These are phyloP conservation scores for Mycena haematopus DNA, from an alignment of 768 basidiomycete species.

Conservation along the genomic window DNA sequence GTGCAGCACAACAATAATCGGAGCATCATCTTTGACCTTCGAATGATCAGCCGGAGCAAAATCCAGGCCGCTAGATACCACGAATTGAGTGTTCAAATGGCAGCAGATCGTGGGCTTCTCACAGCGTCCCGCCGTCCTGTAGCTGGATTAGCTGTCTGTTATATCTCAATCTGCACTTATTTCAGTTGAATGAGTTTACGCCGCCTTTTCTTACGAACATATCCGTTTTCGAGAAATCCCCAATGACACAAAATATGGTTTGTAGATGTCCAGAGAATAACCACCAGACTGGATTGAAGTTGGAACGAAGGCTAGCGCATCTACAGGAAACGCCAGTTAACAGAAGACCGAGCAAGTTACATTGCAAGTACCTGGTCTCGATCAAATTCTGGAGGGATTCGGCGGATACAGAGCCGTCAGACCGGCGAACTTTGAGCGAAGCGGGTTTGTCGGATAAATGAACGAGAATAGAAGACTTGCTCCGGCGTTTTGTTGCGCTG, in stretches of 20 bases:
- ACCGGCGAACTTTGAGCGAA: constrained; percentile 41
- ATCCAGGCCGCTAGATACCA: constrained; percentile 61
- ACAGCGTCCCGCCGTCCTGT: constrained; percentile 73
- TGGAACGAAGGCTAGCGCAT: constrained; percentile 49
- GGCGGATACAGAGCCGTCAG: constrained; percentile 37
- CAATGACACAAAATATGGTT: constrained; percentile 64
- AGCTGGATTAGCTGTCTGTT: constrained; percentile 58
- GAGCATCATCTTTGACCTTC: constrained; percentile 46
- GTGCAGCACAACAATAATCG: constrained; percentile 64
- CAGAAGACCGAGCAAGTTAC: neutral
- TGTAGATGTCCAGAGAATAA: constrained; percentile 66
- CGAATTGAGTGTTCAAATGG: constrained; percentile 14
- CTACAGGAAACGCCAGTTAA: neutral
- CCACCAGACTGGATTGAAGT: constrained; percentile 57
- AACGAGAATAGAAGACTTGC: constrained; percentile 38
- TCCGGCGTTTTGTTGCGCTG: constrained; percentile 31
- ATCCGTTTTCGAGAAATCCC: constrained; percentile 65
- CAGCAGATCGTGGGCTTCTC: constrained; percentile 31
- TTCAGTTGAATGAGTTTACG: no score
- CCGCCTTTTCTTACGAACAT: no score
- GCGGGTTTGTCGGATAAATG: constrained; percentile 50
- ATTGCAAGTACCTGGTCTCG: constrained; percentile 36
- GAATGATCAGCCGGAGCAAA: constrained; percentile 58
- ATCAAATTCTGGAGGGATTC: constrained; percentile 49
- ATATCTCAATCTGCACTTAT: constrained; percentile 50